Evolutionary conservation across 2,329 filamentous ascomycete species (phyloP).

Genomic region (Neofusicoccum kwambonambiense): DNA sequence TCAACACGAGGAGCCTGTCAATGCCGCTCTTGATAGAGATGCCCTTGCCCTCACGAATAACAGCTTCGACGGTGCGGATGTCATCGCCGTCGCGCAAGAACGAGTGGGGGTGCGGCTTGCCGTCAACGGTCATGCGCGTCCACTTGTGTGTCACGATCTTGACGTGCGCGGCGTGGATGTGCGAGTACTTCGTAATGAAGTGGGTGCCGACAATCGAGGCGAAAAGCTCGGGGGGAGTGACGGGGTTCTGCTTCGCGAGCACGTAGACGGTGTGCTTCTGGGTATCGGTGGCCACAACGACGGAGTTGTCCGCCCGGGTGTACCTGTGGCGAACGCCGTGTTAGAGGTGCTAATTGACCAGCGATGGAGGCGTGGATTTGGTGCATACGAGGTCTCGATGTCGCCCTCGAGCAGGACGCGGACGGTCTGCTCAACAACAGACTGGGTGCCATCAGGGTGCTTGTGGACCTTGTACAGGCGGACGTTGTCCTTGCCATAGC

Average conservation of each 20-base stretch:
- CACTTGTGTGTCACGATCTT: conserved; percentile 83
- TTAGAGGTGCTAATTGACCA: background rate
- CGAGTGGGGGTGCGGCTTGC: conserved; percentile 89
- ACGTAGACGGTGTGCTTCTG: conserved; percentile 95
- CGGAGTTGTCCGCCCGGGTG: conserved; percentile 89
- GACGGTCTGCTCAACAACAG: conserved; percentile 92
- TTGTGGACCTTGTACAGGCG: conserved; percentile 92
- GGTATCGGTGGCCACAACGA: conserved; percentile 93
- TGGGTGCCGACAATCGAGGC: conserved; percentile 81
- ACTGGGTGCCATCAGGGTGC: conserved; percentile 75
- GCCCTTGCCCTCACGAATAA: conserved; percentile 64
- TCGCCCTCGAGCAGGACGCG: conserved; percentile 89
- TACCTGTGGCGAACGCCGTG: conserved; percentile 58
- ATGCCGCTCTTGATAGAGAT: conserved; percentile 77
- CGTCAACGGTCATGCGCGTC: conserved; percentile 84
- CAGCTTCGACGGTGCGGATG: conserved; percentile 77
- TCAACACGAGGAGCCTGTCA: conserved; percentile 80
- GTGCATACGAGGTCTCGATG: conserved; percentile 71
- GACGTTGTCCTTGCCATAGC: conserved; percentile 96
- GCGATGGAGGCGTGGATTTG: conserved; percentile 27
- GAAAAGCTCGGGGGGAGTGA: conserved; percentile 90
- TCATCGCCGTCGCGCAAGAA: conserved; percentile 90
- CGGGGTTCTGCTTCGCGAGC: conserved; percentile 87
- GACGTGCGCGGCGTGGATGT: conserved; percentile 84
- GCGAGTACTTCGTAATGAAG: conserved; percentile 82